These are phyloP conservation scores for Malus hybrid DNA, from an alignment of 331 rosid species.

Conservation along the genomic window DNA sequence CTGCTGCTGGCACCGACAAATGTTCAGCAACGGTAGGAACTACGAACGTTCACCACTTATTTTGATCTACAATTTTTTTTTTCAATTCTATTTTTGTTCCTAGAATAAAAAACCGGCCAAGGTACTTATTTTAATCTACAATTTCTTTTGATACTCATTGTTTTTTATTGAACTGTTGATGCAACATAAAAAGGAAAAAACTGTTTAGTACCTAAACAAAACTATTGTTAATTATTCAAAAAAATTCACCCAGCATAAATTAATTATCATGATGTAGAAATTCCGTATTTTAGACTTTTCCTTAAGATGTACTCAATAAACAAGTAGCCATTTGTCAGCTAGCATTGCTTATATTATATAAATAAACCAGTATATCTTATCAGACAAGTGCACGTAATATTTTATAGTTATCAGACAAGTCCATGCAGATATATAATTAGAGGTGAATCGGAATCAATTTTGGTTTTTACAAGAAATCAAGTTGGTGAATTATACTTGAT, in stretches of 20 bases:
- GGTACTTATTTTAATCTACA: neutral
- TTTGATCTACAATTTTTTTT: neutral
- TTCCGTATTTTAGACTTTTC: no score
- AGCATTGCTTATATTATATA: neutral
- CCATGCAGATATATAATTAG: neutral
- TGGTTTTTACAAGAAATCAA: neutral
- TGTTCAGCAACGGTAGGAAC: conserved; percentile 44
- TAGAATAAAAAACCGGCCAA: neutral
- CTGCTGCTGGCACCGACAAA: conserved; percentile 37
- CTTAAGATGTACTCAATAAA: no score
- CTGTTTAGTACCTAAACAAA: no score
- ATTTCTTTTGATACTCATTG: no score
- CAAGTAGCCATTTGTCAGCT: no score
- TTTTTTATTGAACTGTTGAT: no score
- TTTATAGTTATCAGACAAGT: no score
- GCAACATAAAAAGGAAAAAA: no score
- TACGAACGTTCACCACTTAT: neutral
- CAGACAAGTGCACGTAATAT: no score
- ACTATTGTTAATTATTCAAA: no score
- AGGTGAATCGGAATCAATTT: neutral
- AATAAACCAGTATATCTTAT: neutral
- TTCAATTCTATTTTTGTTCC: neutral
- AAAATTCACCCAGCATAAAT: no score
- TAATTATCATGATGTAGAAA: no score
- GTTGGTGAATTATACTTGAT: neutral